These are phyloP conservation scores for Cladophialophora immunda DNA, from an alignment of 2,329 filamentous ascomycete genomes.

Conservation along the genomic window DNA sequence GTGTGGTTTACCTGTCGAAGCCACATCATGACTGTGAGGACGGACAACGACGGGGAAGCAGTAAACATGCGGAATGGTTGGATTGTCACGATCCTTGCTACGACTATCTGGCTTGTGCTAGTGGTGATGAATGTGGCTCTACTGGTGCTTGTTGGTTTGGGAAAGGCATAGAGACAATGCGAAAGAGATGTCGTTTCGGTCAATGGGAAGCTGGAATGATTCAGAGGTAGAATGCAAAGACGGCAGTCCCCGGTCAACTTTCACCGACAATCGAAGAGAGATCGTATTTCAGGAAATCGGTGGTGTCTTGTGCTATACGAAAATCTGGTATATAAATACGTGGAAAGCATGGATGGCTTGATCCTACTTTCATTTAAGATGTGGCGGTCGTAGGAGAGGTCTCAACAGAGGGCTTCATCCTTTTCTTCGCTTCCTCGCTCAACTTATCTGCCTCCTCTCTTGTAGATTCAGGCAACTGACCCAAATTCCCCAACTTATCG, in stretches of 20 bases:
- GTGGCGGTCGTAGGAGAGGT: constrained; percentile 25
- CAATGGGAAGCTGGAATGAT: neutral
- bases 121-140: constrained; percentile 81
- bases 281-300: neutral
- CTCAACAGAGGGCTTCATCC: constrained; percentile 20
- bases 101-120: constrained; percentile 76
- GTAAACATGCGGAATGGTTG: constrained; percentile 78
- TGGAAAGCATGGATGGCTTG: constrained; percentile 5
- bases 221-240: neutral
- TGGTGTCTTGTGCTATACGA: neutral
- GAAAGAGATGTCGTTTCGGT: neutral
- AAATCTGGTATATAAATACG: neutral
- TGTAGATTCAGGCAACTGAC: constrained; percentile 34
- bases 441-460: constrained; percentile 32
- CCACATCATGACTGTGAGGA: constrained; percentile 77
- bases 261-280: neutral
- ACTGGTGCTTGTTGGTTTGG: constrained; percentile 70
- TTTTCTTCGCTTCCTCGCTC: constrained; percentile 34
- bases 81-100: constrained; percentile 66
- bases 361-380: neutral
- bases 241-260: neutral
- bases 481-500: constrained; percentile 30
- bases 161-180: constrained; percentile 48
- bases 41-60: constrained; percentile 28
- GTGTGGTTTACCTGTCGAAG: constrained; percentile 85